phyloP scores from a whole-genome alignment of 1,284 basidiomycete species.

The Xerocomus nothofagi region DNA sequence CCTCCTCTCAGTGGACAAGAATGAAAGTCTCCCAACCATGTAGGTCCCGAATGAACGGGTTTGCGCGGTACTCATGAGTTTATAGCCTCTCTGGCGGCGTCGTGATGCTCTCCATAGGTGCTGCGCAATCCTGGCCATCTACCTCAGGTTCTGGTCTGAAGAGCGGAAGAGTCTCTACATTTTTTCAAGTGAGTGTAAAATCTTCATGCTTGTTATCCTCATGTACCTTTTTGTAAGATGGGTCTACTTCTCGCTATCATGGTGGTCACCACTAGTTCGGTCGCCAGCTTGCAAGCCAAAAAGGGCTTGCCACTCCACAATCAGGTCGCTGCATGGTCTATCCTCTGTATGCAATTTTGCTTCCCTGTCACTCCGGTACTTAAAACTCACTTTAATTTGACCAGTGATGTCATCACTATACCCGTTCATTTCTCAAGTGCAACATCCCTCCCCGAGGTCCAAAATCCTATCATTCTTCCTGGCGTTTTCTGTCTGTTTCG shows the following conservation, averaged over 20 bases:
- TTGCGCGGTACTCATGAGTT: conserved; percentile 15
- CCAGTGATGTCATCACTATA: conserved; percentile 49
- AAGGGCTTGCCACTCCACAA: conserved; percentile 64
- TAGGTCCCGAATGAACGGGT: conserved; percentile 36
- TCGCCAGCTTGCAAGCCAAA: conserved; percentile 61
- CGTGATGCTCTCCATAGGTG: conserved; percentile 29
- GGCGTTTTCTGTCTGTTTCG: conserved; percentile 75
- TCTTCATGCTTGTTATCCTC: background rate
- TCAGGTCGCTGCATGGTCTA: conserved; percentile 66
- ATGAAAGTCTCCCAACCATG: conserved; percentile 64
- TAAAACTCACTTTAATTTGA: conserved; percentile 28
- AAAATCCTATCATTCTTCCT: conserved; percentile 64
- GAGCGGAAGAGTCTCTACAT: conserved; percentile 6
- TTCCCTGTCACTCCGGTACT: background rate
- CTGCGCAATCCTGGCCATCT: conserved; percentile 9
- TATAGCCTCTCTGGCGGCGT: conserved; percentile 33
- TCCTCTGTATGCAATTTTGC: conserved; percentile 51
- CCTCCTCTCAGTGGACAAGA: conserved; percentile 70
- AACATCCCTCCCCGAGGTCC: conserved; percentile 42
- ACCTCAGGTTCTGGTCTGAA: background rate
- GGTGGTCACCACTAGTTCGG: conserved; percentile 57
- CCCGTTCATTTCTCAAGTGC: conserved; percentile 46
- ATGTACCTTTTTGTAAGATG: conserved; percentile 23
- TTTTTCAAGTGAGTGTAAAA: conserved; percentile 41
- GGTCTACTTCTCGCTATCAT: conserved; percentile 50